Base-by-base conservation (phyloP, 345 rosid genomes). In the Pistacia atlantica region DNA sequence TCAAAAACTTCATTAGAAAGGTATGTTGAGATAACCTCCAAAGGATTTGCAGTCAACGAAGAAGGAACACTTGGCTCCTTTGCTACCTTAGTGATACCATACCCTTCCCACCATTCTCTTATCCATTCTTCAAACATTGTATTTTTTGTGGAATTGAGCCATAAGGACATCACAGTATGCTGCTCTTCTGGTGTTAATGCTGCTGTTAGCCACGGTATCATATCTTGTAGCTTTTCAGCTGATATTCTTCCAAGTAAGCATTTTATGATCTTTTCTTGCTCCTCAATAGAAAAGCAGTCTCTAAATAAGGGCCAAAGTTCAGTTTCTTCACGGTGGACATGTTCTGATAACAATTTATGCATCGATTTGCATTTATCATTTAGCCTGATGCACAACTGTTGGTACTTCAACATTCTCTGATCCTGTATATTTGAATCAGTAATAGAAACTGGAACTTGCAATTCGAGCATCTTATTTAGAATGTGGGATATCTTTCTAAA, bases 61-160 rank as follows among this genome's bases (percentile, higher is more conserved):
- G 88, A 81, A 63, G 76, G 45, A 13, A 69, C 69, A 77, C 80
- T 81, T 35, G 74, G 70, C 78, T 88, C 78, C 71, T 72, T 74
- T 33, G 25, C 77, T 61, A 76, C 83, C 66, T 72, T 86, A 48
- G 78, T 73, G 58, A 67, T 65, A 48, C 67, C 60, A 72, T 87
- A 74, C n/a, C 89, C 90, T 51, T 87, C 90, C 88, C 89, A 90
- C 97, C 97, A 92, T 83, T 94, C 97, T 78, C 78, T 79, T 76
- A 95, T 74, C 97, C 98, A 95, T 72, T 93, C 93, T 2, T 79
- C 84, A 82, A 94, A 94, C 91, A 85, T 91, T 38, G 97, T 94
- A 76, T 88, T 86, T 77, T 86, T 94, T 5, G 98, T 83, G 65
- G 91, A 89, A 61, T 78, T 86, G 56, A 80, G 80, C 97, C 88